phyloP scores from a whole-genome alignment of 257 asterid genomes.

The Rhazya stricta region DNA sequence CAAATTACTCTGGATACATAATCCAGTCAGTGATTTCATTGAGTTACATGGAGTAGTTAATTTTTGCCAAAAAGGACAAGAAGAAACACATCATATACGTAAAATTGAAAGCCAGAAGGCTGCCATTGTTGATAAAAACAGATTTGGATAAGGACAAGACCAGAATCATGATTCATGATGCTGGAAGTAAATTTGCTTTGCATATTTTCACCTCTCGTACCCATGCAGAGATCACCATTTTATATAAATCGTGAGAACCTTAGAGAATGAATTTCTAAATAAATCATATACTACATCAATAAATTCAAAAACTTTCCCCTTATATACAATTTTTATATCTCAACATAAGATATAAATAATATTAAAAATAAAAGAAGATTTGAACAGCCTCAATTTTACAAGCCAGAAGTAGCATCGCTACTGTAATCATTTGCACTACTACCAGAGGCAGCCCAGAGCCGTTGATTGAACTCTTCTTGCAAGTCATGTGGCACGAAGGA shows the following conservation, averaged over 20 bases:
- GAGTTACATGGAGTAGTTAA: too few relatives aligned
- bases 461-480: constrained; percentile 25
- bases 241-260: too few relatives aligned
- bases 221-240: too few relatives aligned
- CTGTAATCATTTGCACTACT: constrained; percentile 5
- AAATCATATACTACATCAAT: neutral
- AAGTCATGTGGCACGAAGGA: constrained; percentile 23
- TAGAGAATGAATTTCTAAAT: neutral
- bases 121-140: neutral
- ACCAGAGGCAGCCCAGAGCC: constrained; percentile 21
- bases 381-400: neutral
- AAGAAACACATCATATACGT: neutral
- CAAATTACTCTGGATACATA: too few relatives aligned
- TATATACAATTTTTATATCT: constrained; percentile 4
- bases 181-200: neutral
- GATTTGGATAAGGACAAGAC: neutral
- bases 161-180: neutral
- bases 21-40: too few relatives aligned
- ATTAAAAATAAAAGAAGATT: neutral
- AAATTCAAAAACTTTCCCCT: neutral
- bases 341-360: neutral
- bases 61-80: neutral
- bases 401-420: neutral
- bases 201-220: neutral
- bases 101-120: neutral